These are phyloP conservation scores for Calonectria honghensis DNA, from an alignment of 2,329 filamentous ascomycete genomes.

Conservation along the genomic window DNA sequence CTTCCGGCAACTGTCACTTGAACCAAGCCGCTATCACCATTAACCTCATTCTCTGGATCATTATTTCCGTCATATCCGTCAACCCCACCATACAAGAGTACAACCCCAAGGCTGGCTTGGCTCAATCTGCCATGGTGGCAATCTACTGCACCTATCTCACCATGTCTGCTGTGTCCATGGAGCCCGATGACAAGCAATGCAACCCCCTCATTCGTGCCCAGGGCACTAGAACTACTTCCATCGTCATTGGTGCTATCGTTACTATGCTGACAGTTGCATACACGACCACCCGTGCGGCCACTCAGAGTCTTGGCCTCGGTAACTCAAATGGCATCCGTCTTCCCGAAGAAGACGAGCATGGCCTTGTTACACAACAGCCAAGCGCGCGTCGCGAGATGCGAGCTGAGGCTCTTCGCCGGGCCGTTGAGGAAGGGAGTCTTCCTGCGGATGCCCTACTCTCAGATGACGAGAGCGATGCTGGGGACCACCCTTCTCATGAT, in stretches of 20 bases:
- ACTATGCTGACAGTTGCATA: slow-evolving; percentile 98
- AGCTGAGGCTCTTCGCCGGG: slow-evolving; percentile 90
- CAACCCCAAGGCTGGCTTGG: slow-evolving; percentile 94
- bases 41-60: slow-evolving; percentile 89
- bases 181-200: slow-evolving; percentile 94
- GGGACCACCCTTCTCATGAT: slow-evolving; percentile 80
- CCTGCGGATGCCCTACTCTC: slow-evolving; percentile 92
- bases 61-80: slow-evolving; percentile 88
- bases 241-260: slow-evolving; percentile 94
- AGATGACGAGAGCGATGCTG: slow-evolving; percentile 79
- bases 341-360: slow-evolving; percentile 87
- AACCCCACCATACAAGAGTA: slow-evolving; percentile 92
- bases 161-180: slow-evolving; percentile 98
- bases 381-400: slow-evolving; percentile 90
- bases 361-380: slow-evolving; percentile 90
- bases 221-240: slow-evolving; percentile 90
- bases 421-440: slow-evolving; percentile 93
- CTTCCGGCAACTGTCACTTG: slow-evolving; percentile 87
- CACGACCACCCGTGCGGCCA: slow-evolving; percentile 96
- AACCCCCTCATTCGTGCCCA: slow-evolving; percentile 92
- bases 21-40: slow-evolving; percentile 97
- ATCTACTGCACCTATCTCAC: slow-evolving; percentile 99
- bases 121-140: slow-evolving; percentile 98
- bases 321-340: slow-evolving; percentile 71
- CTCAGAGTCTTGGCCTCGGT: slow-evolving; percentile 86